Base-by-base conservation (phyloP, 2,329 filamentous ascomycete species). In the Talaromyces amestolkiae region DNA sequence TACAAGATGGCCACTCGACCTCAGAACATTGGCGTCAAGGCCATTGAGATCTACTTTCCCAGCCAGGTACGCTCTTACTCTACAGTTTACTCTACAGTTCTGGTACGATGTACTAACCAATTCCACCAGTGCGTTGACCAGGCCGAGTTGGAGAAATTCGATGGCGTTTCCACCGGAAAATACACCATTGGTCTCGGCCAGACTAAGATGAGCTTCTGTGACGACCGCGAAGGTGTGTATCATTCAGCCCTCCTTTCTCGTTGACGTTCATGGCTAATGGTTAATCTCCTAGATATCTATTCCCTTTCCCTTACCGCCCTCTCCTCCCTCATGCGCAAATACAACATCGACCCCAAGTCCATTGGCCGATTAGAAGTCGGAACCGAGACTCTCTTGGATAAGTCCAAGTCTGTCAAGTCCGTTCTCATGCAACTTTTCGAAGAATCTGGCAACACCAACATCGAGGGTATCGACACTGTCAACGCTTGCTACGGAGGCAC, bases 181-280 rank as follows among this genome's bases (percentile, higher is more conserved):
- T 95, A 95, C 85, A 95, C 91, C 75, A 94, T 95, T 81, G 91
- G 91, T 79, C 89, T 95, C 65, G 91, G 91, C 74, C 91, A 95
- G 86, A 94, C 90, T 77, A 92, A 91, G 83, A 95, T 95, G 91
- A 89, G 88, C 84, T 95, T 95, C 82, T 94, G 91, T 79, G 91
- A 95, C 80, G 91, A 95, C 76, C 88, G 91, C 76, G 91, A 95
- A 84, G 91, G 91, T 93, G 47, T 4, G 27, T 64, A 22, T 45
- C 13, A 8, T 15, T 19, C 22, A 39, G n/a, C 19, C 13, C 6
- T 35, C n/a, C 33, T 6, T 37, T 15, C n/a, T n/a, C 10, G 37
- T 2, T 5, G n/a, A 56, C 10, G 9, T n/a, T 22, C 53, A n/a
- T 22, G n/a, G 10, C 51, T 56, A 39, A 56, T 13, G 53, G 6